Evolutionary conservation across 73 alveolate genomes (phyloP).

Genomic region (Blepharisma stoltei): DNA sequence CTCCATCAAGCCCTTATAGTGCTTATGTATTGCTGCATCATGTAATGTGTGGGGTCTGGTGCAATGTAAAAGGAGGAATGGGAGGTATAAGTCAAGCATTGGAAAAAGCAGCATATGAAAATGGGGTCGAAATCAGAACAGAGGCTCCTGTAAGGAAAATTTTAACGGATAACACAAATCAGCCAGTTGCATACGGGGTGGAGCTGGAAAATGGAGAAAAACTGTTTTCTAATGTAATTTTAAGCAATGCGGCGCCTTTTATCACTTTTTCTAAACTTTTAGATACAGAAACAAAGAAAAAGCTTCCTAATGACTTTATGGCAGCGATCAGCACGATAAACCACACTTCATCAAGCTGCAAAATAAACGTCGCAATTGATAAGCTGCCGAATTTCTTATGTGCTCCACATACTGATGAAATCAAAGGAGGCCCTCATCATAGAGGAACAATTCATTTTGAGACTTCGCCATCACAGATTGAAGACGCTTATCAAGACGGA

Average conservation of each 20-base stretch:
- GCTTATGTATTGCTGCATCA: slow-evolving; percentile 65
- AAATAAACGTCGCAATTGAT: slow-evolving; percentile 28
- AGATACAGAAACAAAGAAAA: slow-evolving; percentile 9
- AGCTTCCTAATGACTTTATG: not conserved
- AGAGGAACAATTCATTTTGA: slow-evolving; percentile 63
- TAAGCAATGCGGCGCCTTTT: too few relatives aligned
- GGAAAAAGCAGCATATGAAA: slow-evolving; percentile 49
- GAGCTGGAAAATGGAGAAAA: slow-evolving; percentile 42
- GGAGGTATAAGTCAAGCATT: slow-evolving; percentile 49
- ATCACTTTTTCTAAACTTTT: too few relatives aligned
- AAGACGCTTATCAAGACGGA: slow-evolving; percentile 53
- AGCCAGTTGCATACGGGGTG: slow-evolving; percentile 33
- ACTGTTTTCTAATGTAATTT: not conserved
- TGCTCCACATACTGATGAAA: slow-evolving; percentile 33
- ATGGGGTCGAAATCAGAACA: slow-evolving; percentile 51
- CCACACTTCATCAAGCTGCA: too few relatives aligned
- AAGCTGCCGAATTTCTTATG: slow-evolving; percentile 56
- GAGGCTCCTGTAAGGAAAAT: slow-evolving; percentile 47
- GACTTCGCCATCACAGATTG: slow-evolving; percentile 44
- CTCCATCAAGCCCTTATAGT: slow-evolving; percentile 48
- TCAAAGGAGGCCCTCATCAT: slow-evolving; percentile 10
- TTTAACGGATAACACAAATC: slow-evolving; percentile 29
- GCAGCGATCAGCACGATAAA: too few relatives aligned
- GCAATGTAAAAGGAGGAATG: slow-evolving; percentile 72
- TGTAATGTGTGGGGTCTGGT: slow-evolving; percentile 75